Percentiles rank a stretch among this genome's conserved stretches.
Conservation (phyloP, 139 green algal genomes). For the Deuterostichococcus epilithicus region DNA sequence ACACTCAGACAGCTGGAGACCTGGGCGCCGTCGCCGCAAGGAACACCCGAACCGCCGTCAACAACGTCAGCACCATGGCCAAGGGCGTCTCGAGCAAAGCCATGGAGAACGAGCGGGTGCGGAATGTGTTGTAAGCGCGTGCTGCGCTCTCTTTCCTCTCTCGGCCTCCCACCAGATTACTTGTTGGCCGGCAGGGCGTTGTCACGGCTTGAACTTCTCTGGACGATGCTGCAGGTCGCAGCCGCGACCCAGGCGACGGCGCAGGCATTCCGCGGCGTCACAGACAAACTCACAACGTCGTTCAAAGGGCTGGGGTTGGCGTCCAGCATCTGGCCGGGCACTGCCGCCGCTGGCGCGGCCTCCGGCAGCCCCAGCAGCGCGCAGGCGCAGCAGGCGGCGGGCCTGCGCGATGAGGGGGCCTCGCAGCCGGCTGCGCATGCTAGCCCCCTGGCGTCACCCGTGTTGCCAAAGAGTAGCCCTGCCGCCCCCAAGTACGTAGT, state of each 20-base stretch:
- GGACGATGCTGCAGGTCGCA: not conserved
- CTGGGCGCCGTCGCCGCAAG: not conserved
- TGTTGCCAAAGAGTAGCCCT: not conserved
- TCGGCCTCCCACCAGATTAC: too few relatives aligned
- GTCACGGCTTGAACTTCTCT: too few relatives aligned
- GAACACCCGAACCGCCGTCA: not conserved
- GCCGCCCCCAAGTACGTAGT: too few relatives aligned
- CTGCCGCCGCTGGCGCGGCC: too few relatives aligned
- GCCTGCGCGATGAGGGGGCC: not conserved
- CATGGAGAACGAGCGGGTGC: constrained; percentile 18
- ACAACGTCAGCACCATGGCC: not conserved
- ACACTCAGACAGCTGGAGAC: not conserved
- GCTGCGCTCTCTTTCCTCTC: too few relatives aligned
- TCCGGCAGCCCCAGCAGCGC: not conserved
- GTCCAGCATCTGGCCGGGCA: not conserved
- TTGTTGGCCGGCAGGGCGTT: too few relatives aligned
- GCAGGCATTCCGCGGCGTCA: not conserved
- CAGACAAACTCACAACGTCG: not conserved
- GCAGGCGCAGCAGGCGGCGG: not conserved
- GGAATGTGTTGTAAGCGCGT: not conserved
- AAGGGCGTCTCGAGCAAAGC: constrained; percentile 14
- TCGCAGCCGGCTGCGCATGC: not conserved
- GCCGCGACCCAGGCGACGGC: not conserved
- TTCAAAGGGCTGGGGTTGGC: not conserved
- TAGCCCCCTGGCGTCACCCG: not conserved